Evolutionary conservation across 208 protist genomes (phyloP).

Genomic region (Leishmania tropica): DNA sequence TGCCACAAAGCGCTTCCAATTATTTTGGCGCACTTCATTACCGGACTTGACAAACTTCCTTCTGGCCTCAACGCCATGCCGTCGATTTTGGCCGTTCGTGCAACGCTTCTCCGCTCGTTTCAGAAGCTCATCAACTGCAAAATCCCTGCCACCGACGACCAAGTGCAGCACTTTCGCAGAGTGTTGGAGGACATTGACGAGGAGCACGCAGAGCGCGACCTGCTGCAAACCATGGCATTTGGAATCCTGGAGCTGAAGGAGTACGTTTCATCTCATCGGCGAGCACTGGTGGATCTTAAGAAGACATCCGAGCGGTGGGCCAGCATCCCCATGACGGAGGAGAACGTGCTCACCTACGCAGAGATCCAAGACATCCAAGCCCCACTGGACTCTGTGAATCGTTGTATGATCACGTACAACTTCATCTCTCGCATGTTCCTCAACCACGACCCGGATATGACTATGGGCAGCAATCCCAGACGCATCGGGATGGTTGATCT

Average conservation of each 20-base stretch:
- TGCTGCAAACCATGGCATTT: conserved; percentile 77
- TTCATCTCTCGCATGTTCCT: conserved; percentile 85
- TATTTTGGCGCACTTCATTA: conserved; percentile 72
- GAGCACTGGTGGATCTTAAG: conserved; percentile 59
- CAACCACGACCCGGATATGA: conserved; percentile 39
- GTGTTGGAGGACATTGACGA: conserved; percentile 81
- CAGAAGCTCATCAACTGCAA: conserved; percentile 64
- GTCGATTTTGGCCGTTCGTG: conserved; percentile 66
- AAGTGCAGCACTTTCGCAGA: conserved; percentile 52
- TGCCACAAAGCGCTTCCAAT: conserved; percentile 87
- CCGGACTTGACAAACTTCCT: conserved; percentile 73
- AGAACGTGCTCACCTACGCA: conserved; percentile 58
- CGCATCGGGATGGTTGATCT: conserved; percentile 86
- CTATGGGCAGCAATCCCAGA: conserved; percentile 28
- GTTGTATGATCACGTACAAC: conserved; percentile 84
- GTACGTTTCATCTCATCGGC: conserved; percentile 63
- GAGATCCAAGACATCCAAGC: conserved; percentile 65
- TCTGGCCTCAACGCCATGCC: conserved; percentile 88
- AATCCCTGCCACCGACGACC: conserved; percentile 55
- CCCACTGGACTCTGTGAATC: conserved; percentile 68
- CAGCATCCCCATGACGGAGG: conserved; percentile 36
- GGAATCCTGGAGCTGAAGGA: conserved; percentile 87
- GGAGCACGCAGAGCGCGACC: conserved; percentile 57
- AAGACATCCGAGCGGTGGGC: conserved; percentile 37
- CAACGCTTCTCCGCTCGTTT: conserved; percentile 80